Evolutionary conservation across 2,329 filamentous ascomycete species (phyloP).

Genomic region (Capronia epimyces): DNA sequence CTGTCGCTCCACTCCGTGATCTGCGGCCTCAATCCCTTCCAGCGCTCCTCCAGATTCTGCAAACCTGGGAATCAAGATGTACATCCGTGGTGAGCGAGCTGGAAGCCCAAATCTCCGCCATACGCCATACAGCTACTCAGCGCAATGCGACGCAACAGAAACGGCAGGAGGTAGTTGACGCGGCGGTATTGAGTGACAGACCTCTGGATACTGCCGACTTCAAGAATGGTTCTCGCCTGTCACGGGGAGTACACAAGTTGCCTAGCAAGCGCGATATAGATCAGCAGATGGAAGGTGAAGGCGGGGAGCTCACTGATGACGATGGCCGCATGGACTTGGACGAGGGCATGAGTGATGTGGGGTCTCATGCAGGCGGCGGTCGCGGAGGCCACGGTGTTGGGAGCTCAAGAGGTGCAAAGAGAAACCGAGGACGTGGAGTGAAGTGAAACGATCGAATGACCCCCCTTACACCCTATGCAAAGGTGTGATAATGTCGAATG

Average conservation of each 20-base stretch:
- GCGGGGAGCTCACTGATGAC: conserved; percentile 28
- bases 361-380: background rate
- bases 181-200: conserved; percentile 43
- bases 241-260: conserved; percentile 10
- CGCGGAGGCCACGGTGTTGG: conserved; percentile 8
- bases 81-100: conserved; percentile 66
- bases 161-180: conserved; percentile 47
- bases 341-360: conserved; percentile 31
- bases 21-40: conserved; percentile 68
- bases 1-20: conserved; percentile 80
- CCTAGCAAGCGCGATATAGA: conserved; percentile 41
- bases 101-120: conserved; percentile 64
- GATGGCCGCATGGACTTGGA: conserved; percentile 27
- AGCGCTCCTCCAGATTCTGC: conserved; percentile 61
- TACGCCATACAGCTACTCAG: conserved; percentile 55
- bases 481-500: too few relatives aligned
- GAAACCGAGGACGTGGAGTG: conserved; percentile 24
- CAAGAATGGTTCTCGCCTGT: background rate
- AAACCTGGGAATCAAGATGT: conserved; percentile 74
- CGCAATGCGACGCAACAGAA: conserved; percentile 49
- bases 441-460: conserved; percentile 1
- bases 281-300: conserved; percentile 36
- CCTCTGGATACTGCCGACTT: conserved; percentile 13
- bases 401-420: conserved; percentile 24
- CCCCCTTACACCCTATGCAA: background rate